Percentiles rank a stretch among this genome's conserved stretches.
Conservation (phyloP, 1,139 yeast genomes). For the Scheffersomyces segobiensis region DNA sequence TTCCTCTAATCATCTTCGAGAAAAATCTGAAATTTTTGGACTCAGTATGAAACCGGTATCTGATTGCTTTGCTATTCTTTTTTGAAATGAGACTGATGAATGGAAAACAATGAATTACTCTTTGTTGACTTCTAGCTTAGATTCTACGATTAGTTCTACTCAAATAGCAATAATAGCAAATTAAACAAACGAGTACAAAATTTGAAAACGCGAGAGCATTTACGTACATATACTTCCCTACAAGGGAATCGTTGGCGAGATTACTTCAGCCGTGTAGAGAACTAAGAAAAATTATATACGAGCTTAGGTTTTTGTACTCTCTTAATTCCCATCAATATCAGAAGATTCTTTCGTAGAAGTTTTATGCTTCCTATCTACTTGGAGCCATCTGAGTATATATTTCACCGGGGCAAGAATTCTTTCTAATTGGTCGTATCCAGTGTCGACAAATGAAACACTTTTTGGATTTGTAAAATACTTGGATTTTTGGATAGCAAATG, state of each 20-base stretch:
- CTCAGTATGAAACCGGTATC: neutral
- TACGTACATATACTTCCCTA: neutral
- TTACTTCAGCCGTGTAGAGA: neutral
- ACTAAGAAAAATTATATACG: neutral
- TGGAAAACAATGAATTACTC: neutral
- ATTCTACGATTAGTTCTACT: neutral
- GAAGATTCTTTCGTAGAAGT: neutral
- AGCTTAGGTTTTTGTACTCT: neutral
- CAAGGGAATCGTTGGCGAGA: neutral
- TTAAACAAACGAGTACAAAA: neutral
- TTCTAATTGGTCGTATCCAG: neutral
- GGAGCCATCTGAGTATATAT: neutral
- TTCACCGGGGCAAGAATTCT: neutral
- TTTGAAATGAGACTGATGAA: neutral
- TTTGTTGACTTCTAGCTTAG: neutral
- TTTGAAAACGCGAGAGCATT: neutral
- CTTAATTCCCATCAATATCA: neutral
- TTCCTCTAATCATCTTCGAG: neutral
- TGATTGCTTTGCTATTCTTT: neutral
- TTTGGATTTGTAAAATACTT: neutral
- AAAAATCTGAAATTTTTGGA: neutral
- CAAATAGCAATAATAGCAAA: neutral
- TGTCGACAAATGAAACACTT: neutral
- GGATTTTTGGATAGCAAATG: neutral
- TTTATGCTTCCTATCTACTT: neutral